phyloP scores from a whole-genome alignment of 352 stramenopile genomes.

The Phytophthora colocasiae region DNA sequence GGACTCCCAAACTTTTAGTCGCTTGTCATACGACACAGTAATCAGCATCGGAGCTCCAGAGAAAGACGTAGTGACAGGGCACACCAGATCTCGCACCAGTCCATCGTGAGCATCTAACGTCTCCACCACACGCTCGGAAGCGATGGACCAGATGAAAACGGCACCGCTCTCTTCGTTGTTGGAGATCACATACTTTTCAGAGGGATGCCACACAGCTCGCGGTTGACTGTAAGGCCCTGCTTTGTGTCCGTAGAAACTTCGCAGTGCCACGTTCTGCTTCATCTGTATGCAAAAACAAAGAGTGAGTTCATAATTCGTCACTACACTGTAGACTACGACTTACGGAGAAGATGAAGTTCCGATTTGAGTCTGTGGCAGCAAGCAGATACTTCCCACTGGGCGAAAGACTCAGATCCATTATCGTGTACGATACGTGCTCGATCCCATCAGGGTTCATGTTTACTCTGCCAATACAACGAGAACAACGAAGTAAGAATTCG shows the following conservation, averaged over 20 bases:
- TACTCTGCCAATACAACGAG: slow-evolving; percentile 43
- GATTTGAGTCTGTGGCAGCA: slow-evolving; percentile 82
- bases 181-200: slow-evolving; percentile 85
- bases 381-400: slow-evolving; percentile 82
- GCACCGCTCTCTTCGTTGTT: slow-evolving; percentile 78
- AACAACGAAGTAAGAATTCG: not conserved
- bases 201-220: slow-evolving; percentile 74
- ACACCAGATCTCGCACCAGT: slow-evolving; percentile 64
- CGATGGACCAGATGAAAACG: slow-evolving; percentile 79
- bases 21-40: slow-evolving; percentile 86
- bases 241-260: slow-evolving; percentile 88
- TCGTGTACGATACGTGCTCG: slow-evolving; percentile 89
- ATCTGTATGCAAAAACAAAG: slow-evolving; percentile 35
- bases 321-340: not conserved
- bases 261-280: slow-evolving; percentile 66
- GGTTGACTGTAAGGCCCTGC: slow-evolving; percentile 85
- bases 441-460: slow-evolving; percentile 90
- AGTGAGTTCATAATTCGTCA: too few relatives aligned
- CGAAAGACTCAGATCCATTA: slow-evolving; percentile 83
- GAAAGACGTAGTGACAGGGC: slow-evolving; percentile 15
- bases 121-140: slow-evolving; percentile 79
- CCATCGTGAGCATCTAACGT: slow-evolving; percentile 74
- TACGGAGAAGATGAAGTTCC: slow-evolving; percentile 83
- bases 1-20: slow-evolving; percentile 70
- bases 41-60: slow-evolving; percentile 43